These are phyloP conservation scores for Boechera divaricarpa DNA, from an alignment of 345 rosid species.

Conservation along the genomic window DNA sequence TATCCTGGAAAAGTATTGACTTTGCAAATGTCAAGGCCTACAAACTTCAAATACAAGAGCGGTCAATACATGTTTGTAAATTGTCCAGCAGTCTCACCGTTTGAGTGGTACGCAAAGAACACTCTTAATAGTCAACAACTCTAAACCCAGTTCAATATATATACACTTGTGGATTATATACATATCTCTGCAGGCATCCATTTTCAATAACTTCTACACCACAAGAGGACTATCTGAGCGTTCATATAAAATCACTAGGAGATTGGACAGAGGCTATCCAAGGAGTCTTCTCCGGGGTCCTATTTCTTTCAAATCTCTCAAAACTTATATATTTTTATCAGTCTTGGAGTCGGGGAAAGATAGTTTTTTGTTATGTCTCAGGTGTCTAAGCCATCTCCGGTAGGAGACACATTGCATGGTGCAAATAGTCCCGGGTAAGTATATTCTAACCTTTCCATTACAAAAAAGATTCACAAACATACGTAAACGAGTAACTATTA, in stretches of 20 bases:
- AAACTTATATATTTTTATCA: neutral
- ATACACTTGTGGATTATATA: constrained; percentile 27
- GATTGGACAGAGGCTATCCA: constrained; percentile 87
- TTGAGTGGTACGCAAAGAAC: constrained; percentile 60
- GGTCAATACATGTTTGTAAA: constrained; percentile 95
- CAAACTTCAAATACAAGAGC: constrained; percentile 76
- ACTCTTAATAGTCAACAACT: constrained; percentile 9
- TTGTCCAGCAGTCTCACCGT: constrained; percentile 74
- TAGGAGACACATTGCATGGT: constrained; percentile 13
- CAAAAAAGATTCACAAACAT: too few species aligned
- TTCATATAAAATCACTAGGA: constrained; percentile 77
- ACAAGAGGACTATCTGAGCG: constrained; percentile 79
- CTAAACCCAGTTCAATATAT: constrained; percentile 4
- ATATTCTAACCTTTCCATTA: too few species aligned
- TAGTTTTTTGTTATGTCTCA: constrained; percentile 21
- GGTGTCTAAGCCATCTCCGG: constrained; percentile 27
- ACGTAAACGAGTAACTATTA: too few species aligned
- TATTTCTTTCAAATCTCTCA: neutral
- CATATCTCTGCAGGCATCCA: constrained; percentile 76
- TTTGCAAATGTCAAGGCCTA: constrained; percentile 78
- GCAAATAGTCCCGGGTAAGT: constrained; percentile 28
- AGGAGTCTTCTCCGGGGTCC: constrained; percentile 67
- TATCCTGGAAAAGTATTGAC: constrained; percentile 80
- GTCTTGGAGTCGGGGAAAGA: neutral
- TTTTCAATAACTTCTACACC: constrained; percentile 93